Conservation (phyloP, 371 early-diverging fungal genomes). For the Thermomucor indicae-seudaticae region DNA sequence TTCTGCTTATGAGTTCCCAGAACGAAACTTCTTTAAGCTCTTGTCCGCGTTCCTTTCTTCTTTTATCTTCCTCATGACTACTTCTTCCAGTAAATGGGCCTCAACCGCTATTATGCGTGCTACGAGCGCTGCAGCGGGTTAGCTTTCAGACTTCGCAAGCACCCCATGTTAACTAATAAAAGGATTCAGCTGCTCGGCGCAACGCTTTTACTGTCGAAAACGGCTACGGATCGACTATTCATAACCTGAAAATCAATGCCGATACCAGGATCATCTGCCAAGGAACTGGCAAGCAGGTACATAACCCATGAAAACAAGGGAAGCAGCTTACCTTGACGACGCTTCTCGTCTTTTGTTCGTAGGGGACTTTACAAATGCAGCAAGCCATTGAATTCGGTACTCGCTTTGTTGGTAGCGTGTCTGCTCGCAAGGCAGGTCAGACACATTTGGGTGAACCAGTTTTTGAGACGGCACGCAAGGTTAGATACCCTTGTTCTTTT, state of each 20-base stretch:
- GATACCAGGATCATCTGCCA: slow-evolving; percentile 96
- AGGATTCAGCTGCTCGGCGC: slow-evolving; percentile 35
- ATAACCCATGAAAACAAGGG: background rate
- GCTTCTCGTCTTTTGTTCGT: too few species aligned
- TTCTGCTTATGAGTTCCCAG: too few species aligned
- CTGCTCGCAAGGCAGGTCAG: slow-evolving; percentile 95
- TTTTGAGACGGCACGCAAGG: slow-evolving; percentile 88
- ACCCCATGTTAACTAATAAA: background rate
- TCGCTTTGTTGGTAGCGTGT: slow-evolving; percentile 97
- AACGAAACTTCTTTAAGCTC: background rate
- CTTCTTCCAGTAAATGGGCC: background rate
- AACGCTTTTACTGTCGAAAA: slow-evolving; percentile 31
- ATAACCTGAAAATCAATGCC: slow-evolving; percentile 90
- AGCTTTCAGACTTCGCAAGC: background rate
- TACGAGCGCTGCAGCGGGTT: slow-evolving; percentile 2
- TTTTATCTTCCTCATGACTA: background rate
- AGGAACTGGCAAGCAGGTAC: slow-evolving; percentile 98
- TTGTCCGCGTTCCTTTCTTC: background rate
- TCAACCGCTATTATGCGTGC: slow-evolving; percentile 1
- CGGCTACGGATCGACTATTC: slow-evolving; percentile 81
- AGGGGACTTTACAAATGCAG: slow-evolving; percentile 98
- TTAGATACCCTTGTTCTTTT: slow-evolving; percentile 15
- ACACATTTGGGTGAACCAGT: slow-evolving; percentile 94
- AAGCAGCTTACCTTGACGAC: too few species aligned
- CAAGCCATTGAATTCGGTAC: slow-evolving; percentile 98